Evolutionary conservation across 129 eudicot species (phyloP).

Genomic region (Pulicaria dysenterica): DNA sequence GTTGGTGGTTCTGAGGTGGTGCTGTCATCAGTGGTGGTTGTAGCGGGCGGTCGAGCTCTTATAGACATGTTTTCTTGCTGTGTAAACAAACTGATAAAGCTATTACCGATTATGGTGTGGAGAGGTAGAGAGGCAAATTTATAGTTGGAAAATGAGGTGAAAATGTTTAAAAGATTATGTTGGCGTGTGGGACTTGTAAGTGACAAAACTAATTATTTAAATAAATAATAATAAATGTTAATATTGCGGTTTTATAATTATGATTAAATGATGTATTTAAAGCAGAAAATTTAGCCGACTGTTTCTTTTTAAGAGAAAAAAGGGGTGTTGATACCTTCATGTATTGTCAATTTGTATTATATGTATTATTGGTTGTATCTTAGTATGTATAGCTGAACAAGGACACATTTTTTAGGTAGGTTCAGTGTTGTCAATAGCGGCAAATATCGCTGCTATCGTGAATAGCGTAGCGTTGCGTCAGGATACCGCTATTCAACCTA

Average conservation of each 20-base stretch:
- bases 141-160: slow-evolving; percentile 27
- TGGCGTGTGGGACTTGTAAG: slow-evolving; percentile 44
- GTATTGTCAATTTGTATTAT: too few species aligned
- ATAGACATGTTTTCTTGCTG: slow-evolving; percentile 31
- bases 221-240: background rate
- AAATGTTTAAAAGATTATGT: background rate
- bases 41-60: slow-evolving; percentile 30
- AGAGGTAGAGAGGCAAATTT: background rate
- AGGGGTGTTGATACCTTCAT: background rate
- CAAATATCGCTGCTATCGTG: too few species aligned
- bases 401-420: too few species aligned
- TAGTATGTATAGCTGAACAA: too few species aligned
- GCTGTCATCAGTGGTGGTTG: background rate
- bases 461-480: too few species aligned
- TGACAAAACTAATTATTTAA: slow-evolving; percentile 1
- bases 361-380: too few species aligned
- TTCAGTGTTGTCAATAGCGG: too few species aligned
- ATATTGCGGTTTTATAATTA: background rate
- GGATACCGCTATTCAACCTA: too few species aligned
- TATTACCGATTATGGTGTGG: background rate
- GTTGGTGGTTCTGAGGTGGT: slow-evolving; percentile 16
- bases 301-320: background rate
- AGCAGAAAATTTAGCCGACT: slow-evolving; percentile 1
- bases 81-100: background rate
- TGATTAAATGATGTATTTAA: slow-evolving; percentile 21